Base-by-base conservation (phyloP, 169 alveolate species). In the Condylostoma magnum region DNA sequence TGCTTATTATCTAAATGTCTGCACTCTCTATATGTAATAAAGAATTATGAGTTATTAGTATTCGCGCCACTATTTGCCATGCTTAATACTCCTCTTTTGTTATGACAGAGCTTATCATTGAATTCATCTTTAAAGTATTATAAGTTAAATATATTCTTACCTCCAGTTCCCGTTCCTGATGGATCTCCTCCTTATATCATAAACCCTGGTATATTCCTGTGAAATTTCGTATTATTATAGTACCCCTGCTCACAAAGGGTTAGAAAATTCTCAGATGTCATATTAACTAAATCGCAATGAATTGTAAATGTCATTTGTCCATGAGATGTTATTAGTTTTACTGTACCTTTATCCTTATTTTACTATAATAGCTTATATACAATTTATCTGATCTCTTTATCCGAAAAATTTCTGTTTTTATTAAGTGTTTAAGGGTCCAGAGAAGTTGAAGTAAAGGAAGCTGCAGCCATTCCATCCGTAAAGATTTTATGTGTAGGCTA, bases 121-220 rank as follows among this genome's bases (percentile, higher is more conserved):
- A 83, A 77, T 44, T 86, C 93, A 56, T 79, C 87, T 44, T 75
- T 43, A 72, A 86, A 82, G 33, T 75, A 69, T n/a, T 20, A 25
- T 25, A 47, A 75, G 18, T 86, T 86, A 58, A 70, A 82, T 6
- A 73, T 76, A 3, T 89, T 82, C 44, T 79, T 73, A 2, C 93
- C 93, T 8, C 93, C 90, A 36, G 74, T 76, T 20, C 90, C 93
- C 18, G 88, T 82, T 15, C 86, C 93, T 28, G 83, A 73, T 2
- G 93, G 93, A 58, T 86, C 93, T 2, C 94, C 94, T 60, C 95
- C 95, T 78, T 89, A 71, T 1, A 88, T 57, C 85, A 89, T 79
- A 58, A 85, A 86, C 10, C 80, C 84, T 20, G 84, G 69, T 37
- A 85, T 78, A 8, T 79, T 43, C 65, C 91, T 76, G 68, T 85